Evolutionary conservation across 495 filamentous ascomycete genomes (phyloP), one percentile per base, ranked within the genome.

Genomic region (Patellaria atrata): DNA sequence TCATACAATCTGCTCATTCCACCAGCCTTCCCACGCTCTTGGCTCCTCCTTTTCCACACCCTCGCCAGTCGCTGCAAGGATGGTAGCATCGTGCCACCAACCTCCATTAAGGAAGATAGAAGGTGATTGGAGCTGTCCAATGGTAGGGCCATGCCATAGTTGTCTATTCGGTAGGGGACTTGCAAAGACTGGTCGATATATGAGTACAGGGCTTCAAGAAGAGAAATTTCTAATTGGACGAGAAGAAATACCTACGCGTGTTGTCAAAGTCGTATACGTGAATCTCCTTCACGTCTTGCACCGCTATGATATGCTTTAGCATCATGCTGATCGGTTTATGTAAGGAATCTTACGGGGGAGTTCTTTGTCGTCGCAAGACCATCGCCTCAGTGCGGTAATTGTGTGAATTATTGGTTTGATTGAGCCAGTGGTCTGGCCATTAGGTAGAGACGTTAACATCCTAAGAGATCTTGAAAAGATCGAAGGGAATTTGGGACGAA

Each of bases 261-360:
- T 99, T 96, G 53, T 99, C 89, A 54, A 99, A 99, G 59, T 99
- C 89, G 62, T 96, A 99, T 38, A 99, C 68, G 53, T 99, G 89
- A 33, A 99, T 73, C 5, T 71, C 54, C 51, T 71, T 81, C 50
- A 96, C 77, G 46, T 69, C 63, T 13, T 77, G 65, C 13, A 72
- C 61, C 36, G 67, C 73, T 76, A 40, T 4, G 17, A 26, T 16
- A 14, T n/a, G 22, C 10, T 47, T 41, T 13, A 45, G 35, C 27
- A 12, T n/a, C 5, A 16, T 2, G 18, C 22, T 27, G 15, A 28
- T 45, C 24, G 44, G 5, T 5, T 37, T 14, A n/a, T 16, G 21
- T 25, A 13, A 39, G 14, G 4, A 36, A n/a, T 17, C 56, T 41
- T 47, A 73, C 69, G 55, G 41, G 84, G 84, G 13, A 87, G 65